Evolutionary conservation across 1,284 basidiomycete species (phyloP).

Genomic region (Trichosporon coremiiforme): DNA sequence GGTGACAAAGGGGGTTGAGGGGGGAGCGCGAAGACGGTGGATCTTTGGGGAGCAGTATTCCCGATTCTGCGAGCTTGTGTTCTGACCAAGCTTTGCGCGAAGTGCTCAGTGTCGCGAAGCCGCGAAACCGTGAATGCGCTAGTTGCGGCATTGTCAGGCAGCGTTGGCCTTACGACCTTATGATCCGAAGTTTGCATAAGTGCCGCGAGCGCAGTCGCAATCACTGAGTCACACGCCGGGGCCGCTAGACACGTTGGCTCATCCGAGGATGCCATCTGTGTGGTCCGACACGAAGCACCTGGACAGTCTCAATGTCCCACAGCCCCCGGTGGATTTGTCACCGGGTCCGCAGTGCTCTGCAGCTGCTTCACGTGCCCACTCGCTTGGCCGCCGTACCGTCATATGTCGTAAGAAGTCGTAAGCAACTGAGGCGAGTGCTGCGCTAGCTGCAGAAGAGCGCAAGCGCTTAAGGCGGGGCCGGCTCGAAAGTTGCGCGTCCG

Average conservation of each 20-base stretch:
- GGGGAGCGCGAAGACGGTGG: background rate
- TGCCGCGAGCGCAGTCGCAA: background rate
- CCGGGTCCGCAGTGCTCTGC: background rate
- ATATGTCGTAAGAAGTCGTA: constrained; percentile 3
- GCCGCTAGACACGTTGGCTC: background rate
- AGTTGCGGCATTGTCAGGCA: background rate
- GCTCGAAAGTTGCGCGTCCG: background rate
- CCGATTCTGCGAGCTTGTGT: background rate
- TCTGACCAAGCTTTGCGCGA: background rate
- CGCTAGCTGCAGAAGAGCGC: background rate
- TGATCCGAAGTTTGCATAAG: background rate
- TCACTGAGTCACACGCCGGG: background rate
- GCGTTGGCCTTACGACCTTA: background rate
- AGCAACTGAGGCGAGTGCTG: background rate
- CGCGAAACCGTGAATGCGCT: no score
- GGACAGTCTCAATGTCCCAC: no score
- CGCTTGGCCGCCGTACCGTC: background rate
- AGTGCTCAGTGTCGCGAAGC: no score
- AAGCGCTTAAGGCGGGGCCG: background rate
- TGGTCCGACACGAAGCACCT: background rate
- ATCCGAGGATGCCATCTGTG: background rate
- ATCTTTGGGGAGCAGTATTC: background rate
- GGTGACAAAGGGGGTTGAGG: no score
- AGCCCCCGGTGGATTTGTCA: no score
- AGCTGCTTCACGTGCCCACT: background rate